These are phyloP conservation scores for Apiotrichum gamsii DNA, from an alignment of 1,284 basidiomycete genomes.

Conservation along the genomic window DNA sequence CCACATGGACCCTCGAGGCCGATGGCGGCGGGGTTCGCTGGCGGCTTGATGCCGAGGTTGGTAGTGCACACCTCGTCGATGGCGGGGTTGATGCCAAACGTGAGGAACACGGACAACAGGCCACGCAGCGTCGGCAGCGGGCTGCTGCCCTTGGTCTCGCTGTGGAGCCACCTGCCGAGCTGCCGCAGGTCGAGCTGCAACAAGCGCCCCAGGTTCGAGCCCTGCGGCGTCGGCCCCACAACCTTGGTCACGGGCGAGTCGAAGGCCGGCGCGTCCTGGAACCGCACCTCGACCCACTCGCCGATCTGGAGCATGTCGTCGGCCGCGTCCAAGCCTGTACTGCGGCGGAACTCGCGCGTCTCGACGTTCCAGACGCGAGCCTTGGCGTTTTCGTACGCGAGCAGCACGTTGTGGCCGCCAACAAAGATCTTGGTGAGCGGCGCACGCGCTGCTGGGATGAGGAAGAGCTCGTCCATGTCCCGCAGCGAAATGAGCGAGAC, in stretches of 20 bases:
- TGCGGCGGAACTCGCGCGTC: conserved; percentile 76
- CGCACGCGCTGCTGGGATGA: conserved; percentile 69
- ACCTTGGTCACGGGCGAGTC: conserved; percentile 10
- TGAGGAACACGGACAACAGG: conserved; percentile 48
- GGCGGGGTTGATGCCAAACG: conserved; percentile 52
- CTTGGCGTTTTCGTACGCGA: conserved; percentile 69
- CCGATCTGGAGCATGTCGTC: conserved; percentile 64
- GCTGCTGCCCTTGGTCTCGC: conserved; percentile 13
- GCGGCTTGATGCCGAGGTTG: conserved; percentile 41
- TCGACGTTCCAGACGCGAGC: conserved; percentile 85
- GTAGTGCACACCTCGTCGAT: conserved; percentile 61
- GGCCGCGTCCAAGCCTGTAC: conserved; percentile 69
- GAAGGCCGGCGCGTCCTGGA: conserved; percentile 1
- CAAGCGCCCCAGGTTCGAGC: conserved; percentile 18
- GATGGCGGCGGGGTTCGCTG: conserved; percentile 45
- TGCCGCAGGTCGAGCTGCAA: conserved; percentile 26
- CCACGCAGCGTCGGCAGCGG: conserved; percentile 26
- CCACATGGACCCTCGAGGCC: conserved; percentile 50
- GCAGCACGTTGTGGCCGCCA: conserved; percentile 63
- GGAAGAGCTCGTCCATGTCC: conserved; percentile 64
- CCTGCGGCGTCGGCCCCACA: conserved; percentile 4
- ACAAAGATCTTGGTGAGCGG: conserved; percentile 62
- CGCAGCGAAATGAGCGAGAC: conserved; percentile 72
- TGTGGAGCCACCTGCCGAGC: conserved; percentile 20
- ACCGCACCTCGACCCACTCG: conserved; percentile 64